Conservation (phyloP, 345 rosid species). For the Stellera chamaejasme region DNA sequence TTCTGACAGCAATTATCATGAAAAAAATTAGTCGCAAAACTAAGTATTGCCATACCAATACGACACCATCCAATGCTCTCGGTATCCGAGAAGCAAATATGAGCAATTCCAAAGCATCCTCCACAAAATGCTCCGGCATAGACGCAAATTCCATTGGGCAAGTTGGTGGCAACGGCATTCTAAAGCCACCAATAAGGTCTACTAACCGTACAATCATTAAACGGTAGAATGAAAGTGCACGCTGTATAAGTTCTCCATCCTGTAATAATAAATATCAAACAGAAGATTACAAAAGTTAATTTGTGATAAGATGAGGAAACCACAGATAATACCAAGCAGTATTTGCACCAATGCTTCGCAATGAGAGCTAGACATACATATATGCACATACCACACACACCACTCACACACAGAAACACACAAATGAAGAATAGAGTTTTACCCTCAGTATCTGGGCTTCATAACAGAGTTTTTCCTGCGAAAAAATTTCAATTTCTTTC, state of each 20-base stretch:
- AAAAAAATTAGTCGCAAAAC: no score
- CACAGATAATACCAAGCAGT: no score
- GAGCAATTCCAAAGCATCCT: constrained; percentile 96
- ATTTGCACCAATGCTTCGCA: no score
- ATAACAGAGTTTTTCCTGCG: constrained; percentile 90
- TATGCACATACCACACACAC: no score
- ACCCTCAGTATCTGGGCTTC: constrained; percentile 97
- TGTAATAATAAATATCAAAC: constrained; percentile 9
- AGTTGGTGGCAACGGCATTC: constrained; percentile 75
- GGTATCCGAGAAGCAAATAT: constrained; percentile 91
- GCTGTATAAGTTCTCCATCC: constrained; percentile 80
- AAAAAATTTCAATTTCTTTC: constrained; percentile 64
- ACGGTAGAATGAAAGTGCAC: constrained; percentile 80
- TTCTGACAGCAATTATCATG: constrained; percentile 8
- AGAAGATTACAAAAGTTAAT: neutral
- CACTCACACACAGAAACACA: neutral
- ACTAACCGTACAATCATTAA: constrained; percentile 89
- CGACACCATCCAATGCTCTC: constrained; percentile 77
- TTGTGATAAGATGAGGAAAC: no score
- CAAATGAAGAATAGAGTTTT: constrained; percentile 19
- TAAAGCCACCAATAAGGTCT: constrained; percentile 86
- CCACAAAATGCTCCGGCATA: constrained; percentile 99
- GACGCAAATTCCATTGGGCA: constrained; percentile 93
- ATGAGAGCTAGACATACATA: no score
- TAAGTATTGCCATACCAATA: constrained; percentile 40